Evolutionary conservation across 352 stramenopile species (phyloP), one percentile per base, ranked within the genome.

Genomic region (Phytopythium ostracodes): DNA sequence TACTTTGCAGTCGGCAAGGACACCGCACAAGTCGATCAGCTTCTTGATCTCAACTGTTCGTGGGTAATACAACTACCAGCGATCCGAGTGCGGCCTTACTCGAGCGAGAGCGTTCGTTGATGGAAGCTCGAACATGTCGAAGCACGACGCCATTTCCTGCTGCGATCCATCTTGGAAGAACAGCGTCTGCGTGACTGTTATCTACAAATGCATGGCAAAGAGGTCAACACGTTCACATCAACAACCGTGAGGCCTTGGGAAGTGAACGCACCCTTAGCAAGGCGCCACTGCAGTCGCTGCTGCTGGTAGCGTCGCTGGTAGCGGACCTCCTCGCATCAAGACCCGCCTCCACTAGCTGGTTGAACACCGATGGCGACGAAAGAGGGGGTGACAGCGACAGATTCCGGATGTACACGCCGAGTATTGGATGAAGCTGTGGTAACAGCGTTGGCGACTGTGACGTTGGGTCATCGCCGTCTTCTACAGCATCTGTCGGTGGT

Each of bases 121-220:
- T 15, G 78, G 77, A 4, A 82, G 42, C 42, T 90, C 76, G 1
- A 85, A 60, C 2, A 88, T 22, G 22, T 82, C 67, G 6, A 88
- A 63, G 2, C 61, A 68, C 2, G 78, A 90, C 11, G 71, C 12
- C 27, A 86, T 59, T 27, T 81, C 71, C 60, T 86, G 75, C 10
- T 62, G 54, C 36, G 68, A 57, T 1, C 60, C 63, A 1, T 86
- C 69, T 6, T 65, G 66, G 14, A 79, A 73, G n/a, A 27, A 24
- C 18, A 81, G 77, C 2, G 51, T 64, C 59, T 90, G 80, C 22
- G 67, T 64, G n/a, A 85, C 56, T 9, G 73, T 66, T 11, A 87
- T 75, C 76, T 77, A 31, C 7, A 15, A 35, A 17, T 2, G 24
- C 22, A 8, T 14, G 14, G n/a, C 24, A n/a, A 9, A 22, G 2